phyloP scores from a whole-genome alignment of 2,329 filamentous ascomycete genomes.

The Alternaria longipes region DNA sequence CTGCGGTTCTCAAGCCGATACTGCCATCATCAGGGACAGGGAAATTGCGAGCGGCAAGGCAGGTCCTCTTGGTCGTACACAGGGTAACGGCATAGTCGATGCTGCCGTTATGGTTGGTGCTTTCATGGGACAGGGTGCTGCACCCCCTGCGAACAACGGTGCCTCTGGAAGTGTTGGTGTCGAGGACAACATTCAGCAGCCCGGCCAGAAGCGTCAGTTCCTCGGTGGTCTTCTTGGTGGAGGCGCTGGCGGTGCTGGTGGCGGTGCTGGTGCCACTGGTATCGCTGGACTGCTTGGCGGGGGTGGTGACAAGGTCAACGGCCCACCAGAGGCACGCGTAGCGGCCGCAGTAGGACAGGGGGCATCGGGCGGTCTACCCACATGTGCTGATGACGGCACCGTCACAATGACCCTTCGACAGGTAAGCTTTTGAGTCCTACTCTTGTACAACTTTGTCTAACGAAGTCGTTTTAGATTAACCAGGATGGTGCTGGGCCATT shows the following conservation, averaged over 20 bases:
- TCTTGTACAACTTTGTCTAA: not conserved
- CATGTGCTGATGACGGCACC: slow-evolving; percentile 66
- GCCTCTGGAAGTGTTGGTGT: slow-evolving; percentile 43
- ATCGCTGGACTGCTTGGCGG: slow-evolving; percentile 45
- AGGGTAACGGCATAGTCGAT: slow-evolving; percentile 68
- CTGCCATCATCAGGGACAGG: slow-evolving; percentile 70
- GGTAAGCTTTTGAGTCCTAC: slow-evolving; percentile 22
- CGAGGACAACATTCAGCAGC: slow-evolving; percentile 43
- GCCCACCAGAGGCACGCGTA: slow-evolving; percentile 63
- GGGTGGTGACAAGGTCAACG: slow-evolving; percentile 59
- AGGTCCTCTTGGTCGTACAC: slow-evolving; percentile 69
- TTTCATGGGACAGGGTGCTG: slow-evolving; percentile 63
- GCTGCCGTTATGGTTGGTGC: slow-evolving; percentile 65
- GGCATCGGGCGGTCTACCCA: slow-evolving; percentile 65
- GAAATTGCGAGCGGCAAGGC: slow-evolving; percentile 66
- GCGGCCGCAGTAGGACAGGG: slow-evolving; percentile 65
- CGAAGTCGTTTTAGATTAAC: slow-evolving; percentile 59
- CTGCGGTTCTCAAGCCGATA: slow-evolving; percentile 73
- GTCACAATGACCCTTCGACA: slow-evolving; percentile 72
- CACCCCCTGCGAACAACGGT: slow-evolving; percentile 44
- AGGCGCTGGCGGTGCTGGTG: slow-evolving; percentile 32
- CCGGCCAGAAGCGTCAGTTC: slow-evolving; percentile 41
- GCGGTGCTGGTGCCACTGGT: slow-evolving; percentile 37
- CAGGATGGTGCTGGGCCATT: slow-evolving; percentile 74
- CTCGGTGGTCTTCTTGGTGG: slow-evolving; percentile 49